Conservation (phyloP, 2,329 filamentous ascomycete genomes). For the Cadophora sp. region DNA sequence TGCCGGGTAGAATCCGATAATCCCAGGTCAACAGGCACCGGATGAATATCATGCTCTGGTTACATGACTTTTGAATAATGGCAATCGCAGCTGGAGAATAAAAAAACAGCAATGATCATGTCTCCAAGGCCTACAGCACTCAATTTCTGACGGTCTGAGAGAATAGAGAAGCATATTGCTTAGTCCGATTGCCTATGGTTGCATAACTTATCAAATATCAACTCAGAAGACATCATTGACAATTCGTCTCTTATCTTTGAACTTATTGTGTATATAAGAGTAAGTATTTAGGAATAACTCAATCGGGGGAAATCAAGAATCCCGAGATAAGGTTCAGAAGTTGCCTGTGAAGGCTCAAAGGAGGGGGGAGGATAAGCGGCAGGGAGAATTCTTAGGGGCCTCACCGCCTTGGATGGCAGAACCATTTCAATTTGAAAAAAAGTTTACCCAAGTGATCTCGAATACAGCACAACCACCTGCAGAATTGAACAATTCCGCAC, state of each 20-base stretch:
- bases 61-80: background rate
- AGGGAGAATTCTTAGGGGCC: too few species aligned
- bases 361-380: too few species aligned
- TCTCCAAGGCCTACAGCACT: background rate
- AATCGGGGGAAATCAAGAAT: too few species aligned
- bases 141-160: too few species aligned
- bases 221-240: too few species aligned
- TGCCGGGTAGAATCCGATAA: background rate
- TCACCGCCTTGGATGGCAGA: slow-evolving; percentile 12
- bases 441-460: slow-evolving; percentile 11
- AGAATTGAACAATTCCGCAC: slow-evolving; percentile 28
- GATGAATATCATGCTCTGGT: background rate
- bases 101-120: background rate
- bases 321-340: background rate
- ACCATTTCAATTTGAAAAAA: slow-evolving; percentile 18
- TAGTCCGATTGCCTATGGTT: too few species aligned
- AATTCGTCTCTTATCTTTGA: too few species aligned
- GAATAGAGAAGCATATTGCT: too few species aligned
- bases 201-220: too few species aligned
- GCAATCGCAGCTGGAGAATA: background rate
- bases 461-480: background rate
- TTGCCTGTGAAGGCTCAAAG: background rate
- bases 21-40: background rate
- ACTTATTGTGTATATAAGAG: too few species aligned
- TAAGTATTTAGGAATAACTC: too few species aligned